A percentile compares a stretch with the other conserved stretches of the same genome.
Evolutionary conservation across 1,139 yeast genomes (phyloP).

Genomic region (Zygotorulaspora mrakii): DNA sequence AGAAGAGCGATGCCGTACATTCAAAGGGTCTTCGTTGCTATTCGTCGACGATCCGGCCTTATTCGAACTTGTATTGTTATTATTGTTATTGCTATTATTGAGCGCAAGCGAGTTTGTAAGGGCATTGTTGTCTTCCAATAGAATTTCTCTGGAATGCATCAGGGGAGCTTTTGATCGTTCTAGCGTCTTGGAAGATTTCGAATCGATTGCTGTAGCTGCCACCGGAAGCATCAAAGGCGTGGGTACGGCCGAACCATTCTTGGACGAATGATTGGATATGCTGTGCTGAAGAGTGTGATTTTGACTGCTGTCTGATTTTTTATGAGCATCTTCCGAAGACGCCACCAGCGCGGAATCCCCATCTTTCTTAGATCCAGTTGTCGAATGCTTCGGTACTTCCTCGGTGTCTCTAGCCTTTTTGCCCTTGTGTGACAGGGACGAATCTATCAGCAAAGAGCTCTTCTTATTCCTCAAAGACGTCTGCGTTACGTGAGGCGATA

Average conservation of each 20-base stretch:
- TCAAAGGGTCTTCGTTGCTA: slow-evolving; percentile 4
- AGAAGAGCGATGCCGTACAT: slow-evolving; percentile 3
- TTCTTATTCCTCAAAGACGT: slow-evolving; percentile 29
- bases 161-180: slow-evolving; percentile 25
- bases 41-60: slow-evolving; percentile 1
- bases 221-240: slow-evolving; percentile 13
- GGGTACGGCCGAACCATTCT: slow-evolving; percentile 9
- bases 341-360: neutral
- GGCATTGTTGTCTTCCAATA: slow-evolving; percentile 17
- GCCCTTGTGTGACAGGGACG: slow-evolving; percentile 6
- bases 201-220: slow-evolving; percentile 6
- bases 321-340: slow-evolving; percentile 1
- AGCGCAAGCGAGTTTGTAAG: neutral
- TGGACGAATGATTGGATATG: slow-evolving; percentile 10
- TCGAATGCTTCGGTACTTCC: slow-evolving; percentile 7
- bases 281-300: slow-evolving; percentile 2
- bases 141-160: slow-evolving; percentile 25
- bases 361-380: neutral
- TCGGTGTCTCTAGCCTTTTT: slow-evolving; percentile 7
- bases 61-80: slow-evolving; percentile 2
- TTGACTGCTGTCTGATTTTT: neutral
- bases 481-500: slow-evolving; percentile 29
- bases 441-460: slow-evolving; percentile 30
- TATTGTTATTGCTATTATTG: too few species aligned
- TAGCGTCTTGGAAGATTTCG: slow-evolving; percentile 17